Percentiles rank a stretch among this genome's conserved stretches.
phyloP scores from a whole-genome alignment of 164 flowering plant genomes.

The Warburgia ugandensis region DNA sequence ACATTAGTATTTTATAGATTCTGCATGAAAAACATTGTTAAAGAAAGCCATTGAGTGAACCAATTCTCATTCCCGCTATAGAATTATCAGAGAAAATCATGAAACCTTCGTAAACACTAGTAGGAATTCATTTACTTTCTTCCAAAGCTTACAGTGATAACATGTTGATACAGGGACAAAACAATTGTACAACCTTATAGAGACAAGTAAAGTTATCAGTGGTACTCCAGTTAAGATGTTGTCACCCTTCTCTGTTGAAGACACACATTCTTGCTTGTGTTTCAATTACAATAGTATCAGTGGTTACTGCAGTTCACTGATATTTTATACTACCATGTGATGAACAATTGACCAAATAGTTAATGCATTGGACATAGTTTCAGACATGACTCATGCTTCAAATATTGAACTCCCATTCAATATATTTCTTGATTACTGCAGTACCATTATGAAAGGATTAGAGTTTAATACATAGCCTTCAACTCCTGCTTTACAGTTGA shows the following conservation, averaged over 20 bases:
- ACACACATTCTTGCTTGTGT: no score
- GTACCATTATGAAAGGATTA: background rate
- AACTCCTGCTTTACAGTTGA: constrained; percentile 48
- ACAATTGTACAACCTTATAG: no score
- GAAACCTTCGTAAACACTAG: background rate
- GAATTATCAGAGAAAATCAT: background rate
- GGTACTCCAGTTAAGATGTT: no score
- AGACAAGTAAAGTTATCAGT: no score
- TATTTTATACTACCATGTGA: background rate
- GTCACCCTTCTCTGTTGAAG: no score
- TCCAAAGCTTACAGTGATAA: background rate
- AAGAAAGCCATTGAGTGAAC: background rate
- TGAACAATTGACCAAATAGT: background rate
- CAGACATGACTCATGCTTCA: background rate
- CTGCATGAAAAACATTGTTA: constrained; percentile 26
- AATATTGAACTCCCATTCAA: no score
- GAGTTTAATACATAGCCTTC: constrained; percentile 31
- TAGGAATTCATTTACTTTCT: no score
- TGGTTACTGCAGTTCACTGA: no score
- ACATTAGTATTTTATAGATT: constrained; percentile 55
- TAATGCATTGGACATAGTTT: background rate
- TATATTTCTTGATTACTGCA: background rate
- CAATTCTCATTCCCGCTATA: background rate
- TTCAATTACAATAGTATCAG: no score
- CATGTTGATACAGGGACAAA: no score